phyloP scores from a whole-genome alignment of 2,329 filamentous ascomycete genomes.

The Aspergillus novoparasiticus region DNA sequence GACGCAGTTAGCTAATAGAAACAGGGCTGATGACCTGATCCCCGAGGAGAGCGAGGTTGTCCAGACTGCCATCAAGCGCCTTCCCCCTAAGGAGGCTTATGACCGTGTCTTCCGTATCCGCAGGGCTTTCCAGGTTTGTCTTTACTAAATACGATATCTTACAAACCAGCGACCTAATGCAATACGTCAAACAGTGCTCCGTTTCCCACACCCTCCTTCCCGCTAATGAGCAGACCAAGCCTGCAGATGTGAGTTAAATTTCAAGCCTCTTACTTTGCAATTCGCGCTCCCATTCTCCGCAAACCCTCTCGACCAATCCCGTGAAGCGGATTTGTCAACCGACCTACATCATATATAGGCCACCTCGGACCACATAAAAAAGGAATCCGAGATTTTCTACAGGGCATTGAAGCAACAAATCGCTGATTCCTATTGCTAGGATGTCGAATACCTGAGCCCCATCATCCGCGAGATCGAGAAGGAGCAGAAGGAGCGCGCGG shows the following conservation, averaged over 20 bases:
- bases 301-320: slow-evolving; percentile 37
- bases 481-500: slow-evolving; percentile 67
- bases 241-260: slow-evolving; percentile 59
- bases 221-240: slow-evolving; percentile 67
- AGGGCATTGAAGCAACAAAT: not conserved
- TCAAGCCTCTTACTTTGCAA: slow-evolving; percentile 13
- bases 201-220: slow-evolving; percentile 67
- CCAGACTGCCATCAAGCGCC: slow-evolving; percentile 85
- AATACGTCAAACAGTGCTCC: slow-evolving; percentile 57
- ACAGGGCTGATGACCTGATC: slow-evolving; percentile 90
- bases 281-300: slow-evolving; percentile 27
- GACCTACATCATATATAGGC: slow-evolving; percentile 7
- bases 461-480: slow-evolving; percentile 71
- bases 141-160: not conserved
- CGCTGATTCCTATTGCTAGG: slow-evolving; percentile 48
- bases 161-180: slow-evolving; percentile 24
- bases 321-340: slow-evolving; percentile 40
- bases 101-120: slow-evolving; percentile 97
- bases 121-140: slow-evolving; percentile 81
- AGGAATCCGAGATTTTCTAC: not conserved
- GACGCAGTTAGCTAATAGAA: slow-evolving; percentile 13
- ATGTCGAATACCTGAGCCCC: slow-evolving; percentile 65
- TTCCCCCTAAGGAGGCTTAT: slow-evolving; percentile 86
- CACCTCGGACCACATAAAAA: not conserved
- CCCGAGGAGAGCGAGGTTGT: slow-evolving; percentile 88